Evolutionary conservation across 345 rosid genomes (phyloP).

Genomic region (Linum trigynum): DNA sequence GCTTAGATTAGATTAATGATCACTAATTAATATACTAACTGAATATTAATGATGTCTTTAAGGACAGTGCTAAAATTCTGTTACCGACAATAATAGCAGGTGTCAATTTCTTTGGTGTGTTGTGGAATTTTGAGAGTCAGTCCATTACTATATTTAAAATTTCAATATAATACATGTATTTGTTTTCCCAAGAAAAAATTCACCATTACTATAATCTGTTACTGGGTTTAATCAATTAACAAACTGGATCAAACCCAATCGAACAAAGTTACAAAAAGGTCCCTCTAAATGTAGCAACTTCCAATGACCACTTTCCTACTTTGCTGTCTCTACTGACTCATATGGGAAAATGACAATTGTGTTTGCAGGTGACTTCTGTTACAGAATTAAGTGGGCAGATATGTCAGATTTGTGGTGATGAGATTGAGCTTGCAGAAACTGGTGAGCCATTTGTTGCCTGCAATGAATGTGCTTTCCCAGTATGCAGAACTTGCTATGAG

Average conservation of each 20-base stretch:
- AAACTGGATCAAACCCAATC: not conserved
- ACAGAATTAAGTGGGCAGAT: conserved; percentile 60
- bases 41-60: too few relatives aligned
- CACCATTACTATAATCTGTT: conserved; percentile 6
- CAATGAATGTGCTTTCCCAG: conserved; percentile 96
- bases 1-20: conserved; percentile 3
- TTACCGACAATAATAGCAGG: too few relatives aligned
- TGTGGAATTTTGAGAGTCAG: too few relatives aligned
- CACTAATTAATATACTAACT: not conserved
- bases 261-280: not conserved
- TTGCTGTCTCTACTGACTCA: not conserved
- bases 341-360: not conserved
- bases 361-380: conserved; percentile 57
- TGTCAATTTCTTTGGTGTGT: too few relatives aligned
- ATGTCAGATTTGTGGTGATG: conserved; percentile 94
- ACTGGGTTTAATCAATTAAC: not conserved
- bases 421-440: conserved; percentile 49
- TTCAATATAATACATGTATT: too few relatives aligned
- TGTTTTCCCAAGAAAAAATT: not conserved
- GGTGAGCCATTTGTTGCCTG: conserved; percentile 94
- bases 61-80: too few relatives aligned
- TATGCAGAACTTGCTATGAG: conserved; percentile 84
- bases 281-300: not conserved
- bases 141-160: too few relatives aligned
- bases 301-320: not conserved